A percentile compares a stretch with the other conserved stretches of the same genome.
Evolutionary conservation across 1,284 basidiomycete species (phyloP).

Genomic region (Leccinum insolens): DNA sequence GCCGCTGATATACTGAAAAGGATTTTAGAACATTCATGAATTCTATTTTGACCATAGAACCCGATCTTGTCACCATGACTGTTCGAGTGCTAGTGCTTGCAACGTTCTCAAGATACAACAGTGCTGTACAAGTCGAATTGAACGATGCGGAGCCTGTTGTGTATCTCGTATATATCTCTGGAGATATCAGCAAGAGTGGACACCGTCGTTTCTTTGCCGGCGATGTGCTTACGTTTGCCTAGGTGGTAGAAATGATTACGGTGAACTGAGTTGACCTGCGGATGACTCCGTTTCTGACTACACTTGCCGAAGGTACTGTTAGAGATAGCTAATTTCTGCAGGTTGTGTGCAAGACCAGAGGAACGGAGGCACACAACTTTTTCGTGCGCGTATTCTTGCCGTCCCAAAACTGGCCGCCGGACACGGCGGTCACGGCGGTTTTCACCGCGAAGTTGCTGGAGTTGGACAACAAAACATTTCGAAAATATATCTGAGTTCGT

Average conservation of each 20-base stretch:
- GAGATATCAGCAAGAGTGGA: too few species aligned
- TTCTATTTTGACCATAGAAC: too few species aligned
- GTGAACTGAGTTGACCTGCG: slow-evolving; percentile 47
- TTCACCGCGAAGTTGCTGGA: slow-evolving; percentile 79
- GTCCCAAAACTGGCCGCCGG: slow-evolving; percentile 83
- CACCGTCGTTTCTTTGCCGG: too few species aligned
- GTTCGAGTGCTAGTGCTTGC: too few species aligned
- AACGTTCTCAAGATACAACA: too few species aligned
- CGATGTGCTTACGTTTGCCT: too few species aligned
- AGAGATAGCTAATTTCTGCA: slow-evolving; percentile 90
- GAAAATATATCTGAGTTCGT: slow-evolving; percentile 92
- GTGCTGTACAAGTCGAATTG: too few species aligned
- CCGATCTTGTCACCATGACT: too few species aligned
- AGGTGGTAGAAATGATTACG: slow-evolving; percentile 56
- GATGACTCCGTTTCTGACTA: slow-evolving; percentile 5
- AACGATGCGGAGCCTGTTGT: too few species aligned
- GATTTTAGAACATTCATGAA: too few species aligned
- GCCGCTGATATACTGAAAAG: slow-evolving; percentile 36
- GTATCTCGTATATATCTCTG: too few species aligned
- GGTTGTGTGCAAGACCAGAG: slow-evolving; percentile 75
- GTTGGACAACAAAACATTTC: slow-evolving; percentile 82
- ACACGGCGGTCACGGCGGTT: slow-evolving; percentile 64
- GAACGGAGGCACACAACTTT: slow-evolving; percentile 84
- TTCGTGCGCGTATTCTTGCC: slow-evolving; percentile 85
- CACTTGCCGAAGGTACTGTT: slow-evolving; percentile 68